Percentiles rank a stretch among this genome's conserved stretches.
Evolutionary conservation across 306 rosid genomes (phyloP).

Genomic region (Luffa acutangula): DNA sequence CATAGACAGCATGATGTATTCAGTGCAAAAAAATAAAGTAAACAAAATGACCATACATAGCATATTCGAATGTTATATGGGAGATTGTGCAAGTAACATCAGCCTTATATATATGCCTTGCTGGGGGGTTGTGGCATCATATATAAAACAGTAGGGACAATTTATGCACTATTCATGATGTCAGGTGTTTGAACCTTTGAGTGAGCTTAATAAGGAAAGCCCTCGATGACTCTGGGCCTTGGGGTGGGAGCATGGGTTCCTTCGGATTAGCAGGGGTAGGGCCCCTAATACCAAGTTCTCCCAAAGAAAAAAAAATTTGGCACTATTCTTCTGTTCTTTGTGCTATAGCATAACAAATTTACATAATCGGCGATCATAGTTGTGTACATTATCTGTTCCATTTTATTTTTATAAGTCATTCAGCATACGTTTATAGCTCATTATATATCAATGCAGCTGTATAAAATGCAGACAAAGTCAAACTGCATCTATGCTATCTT

Average conservation of each 20-base stretch:
- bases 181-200: not conserved
- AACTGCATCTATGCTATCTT: not conserved
- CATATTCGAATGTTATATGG: not conserved
- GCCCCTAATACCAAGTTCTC: too few relatives aligned
- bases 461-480: too few relatives aligned
- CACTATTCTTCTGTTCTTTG: not conserved
- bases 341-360: not conserved
- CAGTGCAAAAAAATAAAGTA: not conserved
- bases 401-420: not conserved
- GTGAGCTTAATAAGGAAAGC: too few relatives aligned
- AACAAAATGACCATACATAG: not conserved
- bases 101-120: not conserved
- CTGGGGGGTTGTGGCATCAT: not conserved
- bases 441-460: not conserved
- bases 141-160: not conserved
- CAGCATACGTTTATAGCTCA: not conserved
- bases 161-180: not conserved
- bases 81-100: not conserved
- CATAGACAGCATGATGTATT: not conserved
- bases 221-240: too few relatives aligned
- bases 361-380: not conserved
- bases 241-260: too few relatives aligned
- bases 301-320: too few relatives aligned
- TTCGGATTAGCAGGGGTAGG: too few relatives aligned
- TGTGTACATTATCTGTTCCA: not conserved